These are phyloP conservation scores for Thoreauomyces humboldtii DNA, from an alignment of 192 early-diverging fungal genomes.

Conservation along the genomic window DNA sequence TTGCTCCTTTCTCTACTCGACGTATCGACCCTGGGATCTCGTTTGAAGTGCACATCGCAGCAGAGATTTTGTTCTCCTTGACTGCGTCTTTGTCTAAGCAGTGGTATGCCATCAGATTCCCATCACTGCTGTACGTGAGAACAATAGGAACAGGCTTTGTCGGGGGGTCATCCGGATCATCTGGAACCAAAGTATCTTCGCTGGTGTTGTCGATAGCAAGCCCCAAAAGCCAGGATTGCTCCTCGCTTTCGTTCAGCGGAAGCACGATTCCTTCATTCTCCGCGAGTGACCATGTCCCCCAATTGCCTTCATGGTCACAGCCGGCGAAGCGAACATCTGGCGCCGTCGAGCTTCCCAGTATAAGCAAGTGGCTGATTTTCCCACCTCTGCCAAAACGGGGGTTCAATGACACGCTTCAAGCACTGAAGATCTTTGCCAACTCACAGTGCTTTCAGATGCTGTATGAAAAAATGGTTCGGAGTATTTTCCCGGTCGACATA, in stretches of 20 bases:
- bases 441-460: slow-evolving; percentile 57
- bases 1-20: too few species aligned
- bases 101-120: slow-evolving; percentile 63
- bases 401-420: not conserved
- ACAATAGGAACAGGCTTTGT: slow-evolving; percentile 67
- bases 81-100: slow-evolving; percentile 58
- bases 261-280: slow-evolving; percentile 53
- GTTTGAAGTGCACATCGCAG: not conserved
- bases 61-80: not conserved
- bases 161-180: slow-evolving; percentile 49
- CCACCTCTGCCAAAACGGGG: not conserved
- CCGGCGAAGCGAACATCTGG: slow-evolving; percentile 49
- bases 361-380: slow-evolving; percentile 9
- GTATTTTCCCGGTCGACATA: slow-evolving; percentile 51
- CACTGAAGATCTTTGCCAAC: not conserved
- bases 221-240: slow-evolving; percentile 69
- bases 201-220: slow-evolving; percentile 72
- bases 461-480: slow-evolving; percentile 57
- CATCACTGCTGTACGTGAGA: slow-evolving; percentile 68
- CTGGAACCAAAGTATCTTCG: slow-evolving; percentile 49
- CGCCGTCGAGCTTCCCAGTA: slow-evolving; percentile 3
- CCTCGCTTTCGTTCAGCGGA: slow-evolving; percentile 54
- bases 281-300: slow-evolving; percentile 68
- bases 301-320: slow-evolving; percentile 43
- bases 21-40: slow-evolving; percentile 1